These are phyloP conservation scores for Hansenula anomala DNA, from an alignment of 1,139 yeast species.

Conservation along the genomic window DNA sequence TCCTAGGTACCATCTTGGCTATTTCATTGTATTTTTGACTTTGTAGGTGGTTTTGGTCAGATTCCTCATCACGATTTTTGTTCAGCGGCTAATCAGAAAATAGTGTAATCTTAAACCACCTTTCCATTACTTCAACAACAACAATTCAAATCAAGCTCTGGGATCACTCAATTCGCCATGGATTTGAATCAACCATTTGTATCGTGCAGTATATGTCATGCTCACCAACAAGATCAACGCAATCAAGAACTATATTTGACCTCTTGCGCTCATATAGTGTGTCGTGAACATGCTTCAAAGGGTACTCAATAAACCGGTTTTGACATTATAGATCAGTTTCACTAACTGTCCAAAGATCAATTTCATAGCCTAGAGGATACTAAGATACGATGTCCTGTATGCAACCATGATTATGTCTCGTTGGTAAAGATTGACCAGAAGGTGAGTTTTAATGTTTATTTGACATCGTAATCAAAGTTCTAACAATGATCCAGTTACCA, in stretches of 20 bases:
- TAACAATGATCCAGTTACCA: slow-evolving; percentile 7
- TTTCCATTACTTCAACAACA: too few relatives aligned
- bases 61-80: too few relatives aligned
- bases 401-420: slow-evolving; percentile 14
- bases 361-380: slow-evolving; percentile 5
- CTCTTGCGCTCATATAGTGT: slow-evolving; percentile 28
- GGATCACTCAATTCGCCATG: slow-evolving; percentile 4
- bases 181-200: slow-evolving; percentile 22
- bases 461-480: neutral
- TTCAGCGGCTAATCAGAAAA: too few relatives aligned
- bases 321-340: too few relatives aligned
- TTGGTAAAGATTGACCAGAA: slow-evolving; percentile 12
- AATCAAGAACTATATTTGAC: slow-evolving; percentile 18
- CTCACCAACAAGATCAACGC: slow-evolving; percentile 1
- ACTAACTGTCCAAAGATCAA: too few relatives aligned
- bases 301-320: slow-evolving; percentile 4
- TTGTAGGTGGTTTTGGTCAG: too few relatives aligned
- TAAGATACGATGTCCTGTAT: slow-evolving; percentile 13
- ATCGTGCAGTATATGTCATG: slow-evolving; percentile 24
- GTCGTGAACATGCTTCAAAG: slow-evolving; percentile 20
- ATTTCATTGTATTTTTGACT: too few relatives aligned
- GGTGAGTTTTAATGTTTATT: neutral
- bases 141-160: too few relatives aligned
- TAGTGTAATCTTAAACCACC: too few relatives aligned
- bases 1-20: too few relatives aligned